Evolutionary conservation across 768 basidiomycete species (phyloP), one percentile per base, ranked within the genome.

Genomic region (Phaeotremella fagi): DNA sequence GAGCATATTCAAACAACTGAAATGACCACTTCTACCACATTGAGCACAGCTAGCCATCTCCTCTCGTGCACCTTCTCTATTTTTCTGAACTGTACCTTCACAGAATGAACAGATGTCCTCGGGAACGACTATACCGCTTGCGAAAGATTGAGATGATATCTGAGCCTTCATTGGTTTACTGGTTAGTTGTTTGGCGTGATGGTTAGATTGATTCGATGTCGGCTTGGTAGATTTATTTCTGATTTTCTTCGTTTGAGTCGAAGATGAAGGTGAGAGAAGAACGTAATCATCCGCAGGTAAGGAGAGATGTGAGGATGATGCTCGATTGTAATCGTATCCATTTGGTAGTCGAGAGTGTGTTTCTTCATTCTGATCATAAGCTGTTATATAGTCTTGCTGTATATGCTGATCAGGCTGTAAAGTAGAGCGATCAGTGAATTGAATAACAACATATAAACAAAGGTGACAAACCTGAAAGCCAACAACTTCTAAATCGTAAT

Each of bases 21-120:
- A 85, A 74, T 98, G 92, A 87, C 92, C 88, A 63, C 85, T 89
- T 42, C 86, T 81, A 1, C 86, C 86, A 72, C 91, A 97, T 59
- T 85, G 83, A 55, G 78, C 77, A 72, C 91, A 97, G 54, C 83
- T 83, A 20, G 87, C 79, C 83, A 94, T 83, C 20, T 64, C 63
- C 68, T 95, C 91, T 9, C 78, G 74, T 45, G 81, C 64, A 11
- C 79, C 80, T 7, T 72, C 60, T 68, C 79, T 81, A 70, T 89
- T 89, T 68, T 72, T 78, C 43, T 70, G 61, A 57, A 83, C 81
- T 44, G 81, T 80, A 0, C 87, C 87, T 45, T 79, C 77, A 68
- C 92, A 97, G 63, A 88, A 87, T 2, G 85, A 82, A 66, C 92
- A 95, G 57, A 82, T 79, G 20, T 79, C 71, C 64, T 89, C 86